A percentile compares a stretch with the other conserved stretches of the same genome.
Evolutionary conservation across 2,329 filamentous ascomycete species (phyloP).

Genomic region (Trichoderma breve): DNA sequence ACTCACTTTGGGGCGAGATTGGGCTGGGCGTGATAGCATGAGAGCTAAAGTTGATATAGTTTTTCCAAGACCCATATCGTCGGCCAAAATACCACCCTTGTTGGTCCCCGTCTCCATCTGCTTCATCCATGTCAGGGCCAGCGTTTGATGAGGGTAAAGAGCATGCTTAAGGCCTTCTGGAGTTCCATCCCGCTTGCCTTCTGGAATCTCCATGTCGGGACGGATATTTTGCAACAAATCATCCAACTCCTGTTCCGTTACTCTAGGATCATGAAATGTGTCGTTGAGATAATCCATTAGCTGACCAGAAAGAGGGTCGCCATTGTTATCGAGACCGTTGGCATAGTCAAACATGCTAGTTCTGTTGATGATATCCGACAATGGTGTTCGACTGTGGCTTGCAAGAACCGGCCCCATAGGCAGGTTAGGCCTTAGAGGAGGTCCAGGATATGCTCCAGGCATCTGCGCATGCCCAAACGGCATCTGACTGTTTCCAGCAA

Average conservation of each 20-base stretch:
- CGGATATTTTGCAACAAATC: conserved; percentile 69
- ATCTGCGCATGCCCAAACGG: background rate
- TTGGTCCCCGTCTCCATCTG: conserved; percentile 74
- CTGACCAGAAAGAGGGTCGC: conserved; percentile 36
- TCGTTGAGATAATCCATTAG: conserved; percentile 37
- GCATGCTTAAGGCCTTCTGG: conserved; percentile 65
- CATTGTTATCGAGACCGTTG: conserved; percentile 36
- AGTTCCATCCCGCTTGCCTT: conserved; percentile 63
- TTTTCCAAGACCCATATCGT: conserved; percentile 93
- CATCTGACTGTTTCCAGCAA: background rate
- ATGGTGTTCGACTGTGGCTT: conserved; percentile 14
- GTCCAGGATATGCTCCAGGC: conserved; percentile 7
- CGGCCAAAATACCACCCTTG: conserved; percentile 85
- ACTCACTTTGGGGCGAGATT: conserved; percentile 38
- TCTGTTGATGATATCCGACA: conserved; percentile 39
- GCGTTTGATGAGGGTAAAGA: conserved; percentile 78
- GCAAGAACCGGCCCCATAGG: background rate
- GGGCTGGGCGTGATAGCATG: conserved; percentile 65
- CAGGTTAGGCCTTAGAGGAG: background rate
- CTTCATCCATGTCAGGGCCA: conserved; percentile 81
- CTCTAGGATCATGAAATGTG: conserved; percentile 38
- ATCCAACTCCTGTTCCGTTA: conserved; percentile 63
- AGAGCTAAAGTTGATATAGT: conserved; percentile 81
- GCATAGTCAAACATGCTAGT: conserved; percentile 39
- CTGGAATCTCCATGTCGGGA: conserved; percentile 64